A percentile compares a stretch with the other conserved stretches of the same genome.
Conservation (phyloP, 495 filamentous ascomycete genomes). For the Talaromyces proteolyticus region DNA sequence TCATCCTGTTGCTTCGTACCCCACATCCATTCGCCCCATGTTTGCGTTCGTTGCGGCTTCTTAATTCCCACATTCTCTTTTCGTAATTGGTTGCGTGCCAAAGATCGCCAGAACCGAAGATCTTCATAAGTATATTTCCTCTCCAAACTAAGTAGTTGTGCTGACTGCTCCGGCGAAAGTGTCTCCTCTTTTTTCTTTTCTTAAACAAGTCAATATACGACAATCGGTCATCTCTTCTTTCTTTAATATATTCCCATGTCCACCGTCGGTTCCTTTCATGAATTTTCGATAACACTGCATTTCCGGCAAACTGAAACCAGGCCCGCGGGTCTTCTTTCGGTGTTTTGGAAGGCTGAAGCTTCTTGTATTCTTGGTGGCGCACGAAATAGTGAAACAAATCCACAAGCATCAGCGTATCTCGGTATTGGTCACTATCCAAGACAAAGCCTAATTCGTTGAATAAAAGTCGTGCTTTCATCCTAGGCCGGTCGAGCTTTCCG, state of each 20-base stretch:
- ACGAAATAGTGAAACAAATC: constrained; percentile 98
- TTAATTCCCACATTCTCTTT: constrained; percentile 88
- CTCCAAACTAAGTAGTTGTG: constrained; percentile 72
- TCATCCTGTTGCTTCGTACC: constrained; percentile 67
- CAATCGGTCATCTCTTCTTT: constrained; percentile 82
- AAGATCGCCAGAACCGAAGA: constrained; percentile 90
- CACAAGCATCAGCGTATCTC: constrained; percentile 94
- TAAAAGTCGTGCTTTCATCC: constrained; percentile 82
- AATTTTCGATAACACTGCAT: constrained; percentile 86
- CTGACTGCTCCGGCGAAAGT: constrained; percentile 58
- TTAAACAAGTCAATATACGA: constrained; percentile 94
- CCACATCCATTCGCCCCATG: constrained; percentile 88
- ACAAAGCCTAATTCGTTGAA: constrained; percentile 97
- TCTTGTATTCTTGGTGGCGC: constrained; percentile 95
- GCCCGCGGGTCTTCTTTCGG: constrained; percentile 88
- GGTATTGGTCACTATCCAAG: constrained; percentile 92
- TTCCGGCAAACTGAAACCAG: constrained; percentile 85
- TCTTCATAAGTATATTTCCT: constrained; percentile 91
- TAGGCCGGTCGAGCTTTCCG: constrained; percentile 69
- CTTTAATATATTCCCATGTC: constrained; percentile 92
- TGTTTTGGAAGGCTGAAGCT: constrained; percentile 75
- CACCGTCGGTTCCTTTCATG: constrained; percentile 85
- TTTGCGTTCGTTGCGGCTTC: constrained; percentile 58
- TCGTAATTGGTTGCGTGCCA: constrained; percentile 88
- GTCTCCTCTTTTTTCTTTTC: constrained; percentile 76